Evolutionary conservation across 2,329 filamentous ascomycete genomes (phyloP).

Genomic region (Ceratocystis cacaofunesta): DNA sequence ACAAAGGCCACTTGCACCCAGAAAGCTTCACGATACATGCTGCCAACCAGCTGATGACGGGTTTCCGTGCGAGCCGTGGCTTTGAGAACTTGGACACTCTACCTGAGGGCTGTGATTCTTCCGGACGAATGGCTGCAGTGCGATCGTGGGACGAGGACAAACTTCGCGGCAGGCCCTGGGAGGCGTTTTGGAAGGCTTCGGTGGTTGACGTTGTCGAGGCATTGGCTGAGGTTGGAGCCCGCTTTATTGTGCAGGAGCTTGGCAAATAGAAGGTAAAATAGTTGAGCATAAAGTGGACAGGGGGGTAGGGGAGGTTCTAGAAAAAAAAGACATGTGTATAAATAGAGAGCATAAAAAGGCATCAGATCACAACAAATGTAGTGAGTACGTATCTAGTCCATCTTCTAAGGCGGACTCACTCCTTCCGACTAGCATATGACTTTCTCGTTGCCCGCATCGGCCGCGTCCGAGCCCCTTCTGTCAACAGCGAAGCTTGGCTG

Average conservation of each 20-base stretch:
- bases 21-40: slow-evolving; percentile 19
- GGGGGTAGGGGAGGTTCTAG: not conserved
- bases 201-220: slow-evolving; percentile 34
- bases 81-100: slow-evolving; percentile 8
- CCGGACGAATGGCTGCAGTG: too few relatives aligned
- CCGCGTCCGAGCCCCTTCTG: not conserved
- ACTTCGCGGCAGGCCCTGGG: slow-evolving; percentile 27
- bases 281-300: not conserved
- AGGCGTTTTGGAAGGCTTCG: slow-evolving; percentile 35
- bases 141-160: slow-evolving; percentile 21
- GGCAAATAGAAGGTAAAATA: slow-evolving; percentile 12
- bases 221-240: slow-evolving; percentile 33
- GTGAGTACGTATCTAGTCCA: not conserved
- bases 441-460: not conserved
- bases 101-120: not conserved
- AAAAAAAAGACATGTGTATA: not conserved
- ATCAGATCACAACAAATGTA: not conserved
- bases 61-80: slow-evolving; percentile 26
- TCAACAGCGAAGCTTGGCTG: not conserved
- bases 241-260: slow-evolving; percentile 31
- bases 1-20: slow-evolving; percentile 29
- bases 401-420: not conserved
- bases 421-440: not conserved
- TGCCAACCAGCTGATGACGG: slow-evolving; percentile 34
- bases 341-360: not conserved